These are phyloP conservation scores for Naganishia vaughanmartiniae DNA, from an alignment of 768 basidiomycete species.

Conservation along the genomic window DNA sequence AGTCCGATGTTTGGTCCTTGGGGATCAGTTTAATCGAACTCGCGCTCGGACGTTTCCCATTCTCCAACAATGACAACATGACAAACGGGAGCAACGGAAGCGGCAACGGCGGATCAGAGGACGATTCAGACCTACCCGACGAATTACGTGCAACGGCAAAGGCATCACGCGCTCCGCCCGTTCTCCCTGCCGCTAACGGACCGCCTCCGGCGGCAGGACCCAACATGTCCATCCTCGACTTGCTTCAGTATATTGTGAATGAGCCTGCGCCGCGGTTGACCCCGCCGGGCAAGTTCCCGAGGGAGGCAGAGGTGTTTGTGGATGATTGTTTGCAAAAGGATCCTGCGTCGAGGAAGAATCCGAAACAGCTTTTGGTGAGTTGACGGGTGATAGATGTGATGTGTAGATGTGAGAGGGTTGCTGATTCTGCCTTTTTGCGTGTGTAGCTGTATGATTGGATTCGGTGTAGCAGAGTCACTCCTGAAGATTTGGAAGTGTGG, in stretches of 20 bases:
- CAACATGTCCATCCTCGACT: slow-evolving; percentile 97
- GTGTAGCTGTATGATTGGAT: slow-evolving; percentile 19
- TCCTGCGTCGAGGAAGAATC: slow-evolving; percentile 74
- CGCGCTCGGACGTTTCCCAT: slow-evolving; percentile 94
- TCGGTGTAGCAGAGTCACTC: slow-evolving; percentile 11
- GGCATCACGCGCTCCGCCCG: neutral
- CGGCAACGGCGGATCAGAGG: slow-evolving; percentile 24
- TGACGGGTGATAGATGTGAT: neutral
- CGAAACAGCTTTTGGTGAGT: slow-evolving; percentile 69
- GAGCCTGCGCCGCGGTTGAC: slow-evolving; percentile 86
- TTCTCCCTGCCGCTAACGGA: neutral
- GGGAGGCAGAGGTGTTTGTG: slow-evolving; percentile 76
- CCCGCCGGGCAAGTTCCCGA: slow-evolving; percentile 60
- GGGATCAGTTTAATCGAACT: slow-evolving; percentile 96
- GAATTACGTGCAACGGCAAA: slow-evolving; percentile 3
- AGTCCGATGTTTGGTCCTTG: slow-evolving; percentile 98
- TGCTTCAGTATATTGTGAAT: slow-evolving; percentile 96
- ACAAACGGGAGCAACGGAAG: neutral
- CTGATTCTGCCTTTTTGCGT: neutral
- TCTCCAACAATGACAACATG: slow-evolving; percentile 57
- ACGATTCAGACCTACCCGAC: slow-evolving; percentile 30
- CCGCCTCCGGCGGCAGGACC: slow-evolving; percentile 68
- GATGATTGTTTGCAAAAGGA: slow-evolving; percentile 89
- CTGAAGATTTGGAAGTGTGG: slow-evolving; percentile 9
- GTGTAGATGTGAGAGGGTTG: neutral